phyloP scores from a whole-genome alignment of 148 eudicot species.

The Mesembryanthemum crystallinum region DNA sequence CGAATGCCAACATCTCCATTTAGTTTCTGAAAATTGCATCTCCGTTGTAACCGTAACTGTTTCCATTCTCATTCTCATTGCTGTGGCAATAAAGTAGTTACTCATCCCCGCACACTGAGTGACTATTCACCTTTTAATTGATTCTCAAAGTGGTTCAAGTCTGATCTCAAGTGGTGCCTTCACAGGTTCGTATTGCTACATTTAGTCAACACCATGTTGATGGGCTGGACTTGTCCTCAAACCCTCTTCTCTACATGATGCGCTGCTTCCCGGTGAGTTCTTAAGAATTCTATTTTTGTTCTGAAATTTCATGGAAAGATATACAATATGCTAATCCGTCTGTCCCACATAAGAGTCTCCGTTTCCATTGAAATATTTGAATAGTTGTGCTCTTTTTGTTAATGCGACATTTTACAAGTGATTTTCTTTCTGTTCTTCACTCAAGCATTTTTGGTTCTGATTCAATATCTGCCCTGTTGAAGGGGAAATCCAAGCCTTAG shows the following conservation, averaged over 20 bases:
- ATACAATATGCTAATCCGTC: background rate
- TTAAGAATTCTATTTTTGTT: background rate
- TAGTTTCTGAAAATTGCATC: background rate
- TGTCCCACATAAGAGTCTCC: background rate
- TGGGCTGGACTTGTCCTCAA: slow-evolving; percentile 90
- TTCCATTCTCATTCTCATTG: background rate
- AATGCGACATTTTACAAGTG: background rate
- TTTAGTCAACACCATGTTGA: slow-evolving; percentile 99
- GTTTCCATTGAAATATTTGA: background rate
- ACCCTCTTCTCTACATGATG: slow-evolving; percentile 98
- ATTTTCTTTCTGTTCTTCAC: slow-evolving; percentile 1
- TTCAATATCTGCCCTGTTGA: background rate
- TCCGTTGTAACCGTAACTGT: background rate
- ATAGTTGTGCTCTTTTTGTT: background rate
- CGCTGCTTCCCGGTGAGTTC: slow-evolving; percentile 90
- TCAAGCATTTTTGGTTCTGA: background rate
- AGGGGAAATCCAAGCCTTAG: too few relatives aligned
- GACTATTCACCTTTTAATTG: background rate
- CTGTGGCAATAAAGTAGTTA: too few relatives aligned
- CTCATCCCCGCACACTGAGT: background rate
- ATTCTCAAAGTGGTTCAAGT: background rate
- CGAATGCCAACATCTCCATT: background rate
- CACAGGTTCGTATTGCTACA: slow-evolving; percentile 95
- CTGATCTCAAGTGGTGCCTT: slow-evolving; percentile 6
- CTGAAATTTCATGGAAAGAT: background rate